Evolutionary conservation across 1,284 basidiomycete species (phyloP).

Genomic region (Chalciporus sp.): DNA sequence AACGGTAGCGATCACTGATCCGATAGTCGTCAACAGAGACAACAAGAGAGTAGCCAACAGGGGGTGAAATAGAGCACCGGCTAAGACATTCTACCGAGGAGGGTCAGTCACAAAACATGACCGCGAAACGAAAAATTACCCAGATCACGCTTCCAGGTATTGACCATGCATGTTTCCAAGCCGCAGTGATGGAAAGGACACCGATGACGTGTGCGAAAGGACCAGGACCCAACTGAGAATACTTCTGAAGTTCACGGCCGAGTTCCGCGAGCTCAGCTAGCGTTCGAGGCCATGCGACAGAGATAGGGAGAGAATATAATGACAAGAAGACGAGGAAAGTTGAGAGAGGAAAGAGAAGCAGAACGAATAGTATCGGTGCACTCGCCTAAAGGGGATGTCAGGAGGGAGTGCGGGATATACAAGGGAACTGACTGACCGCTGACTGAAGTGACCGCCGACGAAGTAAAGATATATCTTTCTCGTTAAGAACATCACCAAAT

Average conservation of each 20-base stretch:
- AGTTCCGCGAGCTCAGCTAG: constrained; percentile 73
- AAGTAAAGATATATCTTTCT: constrained; percentile 39
- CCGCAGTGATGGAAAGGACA: constrained; percentile 82
- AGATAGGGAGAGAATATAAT: constrained; percentile 67
- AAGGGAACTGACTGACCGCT: constrained; percentile 46
- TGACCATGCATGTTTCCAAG: constrained; percentile 96
- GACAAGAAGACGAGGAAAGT: constrained; percentile 51
- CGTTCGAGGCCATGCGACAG: constrained; percentile 73
- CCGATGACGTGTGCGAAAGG: constrained; percentile 72
- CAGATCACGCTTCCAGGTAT: constrained; percentile 89
- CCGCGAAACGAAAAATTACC: constrained; percentile 48
- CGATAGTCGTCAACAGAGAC: constrained; percentile 80
- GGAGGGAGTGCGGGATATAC: constrained; percentile 14
- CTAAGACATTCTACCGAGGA: constrained; percentile 76
- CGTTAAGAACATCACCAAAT: constrained; percentile 50
- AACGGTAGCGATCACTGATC: constrained; percentile 79
- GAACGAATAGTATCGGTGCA: constrained; percentile 64
- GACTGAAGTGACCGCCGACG: constrained; percentile 46
- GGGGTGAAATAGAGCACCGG: constrained; percentile 83
- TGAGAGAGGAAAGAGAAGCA: constrained; percentile 69
- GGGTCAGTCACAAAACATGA: constrained; percentile 23
- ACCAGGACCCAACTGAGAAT: constrained; percentile 66
- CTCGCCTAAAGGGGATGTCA: constrained; percentile 48
- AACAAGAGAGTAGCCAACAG: constrained; percentile 77
- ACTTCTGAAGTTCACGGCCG: constrained; percentile 72